These are phyloP conservation scores for Fusarium nelsonii DNA, from an alignment of 2,329 filamentous ascomycete genomes.

Conservation along the genomic window DNA sequence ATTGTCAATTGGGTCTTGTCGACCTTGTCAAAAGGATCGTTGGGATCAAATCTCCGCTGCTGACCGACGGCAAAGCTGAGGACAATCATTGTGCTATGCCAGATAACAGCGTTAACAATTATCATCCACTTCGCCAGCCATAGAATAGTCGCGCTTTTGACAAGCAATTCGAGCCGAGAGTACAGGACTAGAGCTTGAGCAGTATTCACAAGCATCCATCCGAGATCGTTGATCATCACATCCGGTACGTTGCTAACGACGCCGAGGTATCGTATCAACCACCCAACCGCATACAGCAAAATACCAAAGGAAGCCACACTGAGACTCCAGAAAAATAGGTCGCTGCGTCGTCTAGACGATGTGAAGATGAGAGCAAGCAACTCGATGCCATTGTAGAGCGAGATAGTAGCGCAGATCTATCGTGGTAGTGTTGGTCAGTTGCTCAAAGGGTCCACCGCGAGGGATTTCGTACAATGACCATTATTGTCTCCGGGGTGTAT, in stretches of 20 bases:
- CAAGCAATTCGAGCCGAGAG: conserved; percentile 32
- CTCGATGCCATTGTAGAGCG: conserved; percentile 36
- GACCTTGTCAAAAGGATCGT: conserved; percentile 10
- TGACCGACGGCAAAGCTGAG: conserved; percentile 24
- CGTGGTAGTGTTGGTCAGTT: neutral
- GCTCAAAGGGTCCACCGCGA: neutral
- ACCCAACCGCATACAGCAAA: conserved; percentile 32
- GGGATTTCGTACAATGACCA: conserved; percentile 36
- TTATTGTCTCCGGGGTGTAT: conserved; percentile 33
- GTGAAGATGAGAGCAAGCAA: conserved; percentile 35
- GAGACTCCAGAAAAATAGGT: conserved; percentile 38
- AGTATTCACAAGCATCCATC: conserved; percentile 39
- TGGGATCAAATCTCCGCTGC: conserved; percentile 13
- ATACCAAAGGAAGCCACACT: conserved; percentile 25
- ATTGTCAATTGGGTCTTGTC: conserved; percentile 31
- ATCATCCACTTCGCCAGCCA: conserved; percentile 30
- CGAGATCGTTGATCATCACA: conserved; percentile 27
- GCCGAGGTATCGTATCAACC: conserved; percentile 31
- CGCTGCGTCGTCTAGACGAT: conserved; percentile 29
- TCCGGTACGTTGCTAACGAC: conserved; percentile 15
- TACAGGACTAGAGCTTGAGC: conserved; percentile 38
- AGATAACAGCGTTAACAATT: conserved; percentile 29
- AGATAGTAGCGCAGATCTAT: conserved; percentile 32
- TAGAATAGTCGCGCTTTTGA: conserved; percentile 17
- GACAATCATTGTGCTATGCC: conserved; percentile 31